Base-by-base conservation (phyloP, 768 basidiomycete species). In the Tulasnella sp. region DNA sequence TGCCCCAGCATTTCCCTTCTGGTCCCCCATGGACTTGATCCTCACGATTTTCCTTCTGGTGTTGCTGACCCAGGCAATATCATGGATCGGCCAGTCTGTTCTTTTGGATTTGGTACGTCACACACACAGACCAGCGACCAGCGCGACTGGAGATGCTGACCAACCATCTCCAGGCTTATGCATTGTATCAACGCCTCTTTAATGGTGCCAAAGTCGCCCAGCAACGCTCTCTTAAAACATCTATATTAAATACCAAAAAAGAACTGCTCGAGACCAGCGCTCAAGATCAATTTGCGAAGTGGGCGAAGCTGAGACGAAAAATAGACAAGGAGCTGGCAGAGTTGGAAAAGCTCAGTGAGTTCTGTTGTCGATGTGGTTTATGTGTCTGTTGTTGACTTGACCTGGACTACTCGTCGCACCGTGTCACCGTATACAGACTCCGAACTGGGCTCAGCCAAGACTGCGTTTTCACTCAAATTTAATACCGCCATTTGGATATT, bases 251-350 rank as follows among this genome's bases (percentile, higher is more conserved):
- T 39, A 92, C 91, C 48, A 97, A 97, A 86, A 88, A 93, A 36
- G 95, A 98, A 84, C 90, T 99, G 3, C 85, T 93, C 81, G 91
- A 91, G 84, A 99, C 96, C 44, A 96, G 94, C 83, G 94, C 96
- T 24, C 98, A 99, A 84, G 97, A 98, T 84, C 94, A 99, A 83
- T 99, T 99, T 84, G 95, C 96, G 27, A 98, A 96, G 86, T 99
- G 98, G 97, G 97, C 97, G 72, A 96, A 96, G 86, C 86, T 99
- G 84, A 87, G 94, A 82, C 86, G 98, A 82, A 94, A 90, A 82
- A 91, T 98, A 71, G 97, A 99, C 87, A 98, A 97, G 85, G 94
- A 93, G 27, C 85, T 98, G 24, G 90, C 91, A 56, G 96, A 99
- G 78, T 88, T 99, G 4, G 97, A 99, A 87, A 93, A 92, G 85